These are phyloP conservation scores for Vigna mungo DNA, from an alignment of 306 rosid species.

Conservation along the genomic window DNA sequence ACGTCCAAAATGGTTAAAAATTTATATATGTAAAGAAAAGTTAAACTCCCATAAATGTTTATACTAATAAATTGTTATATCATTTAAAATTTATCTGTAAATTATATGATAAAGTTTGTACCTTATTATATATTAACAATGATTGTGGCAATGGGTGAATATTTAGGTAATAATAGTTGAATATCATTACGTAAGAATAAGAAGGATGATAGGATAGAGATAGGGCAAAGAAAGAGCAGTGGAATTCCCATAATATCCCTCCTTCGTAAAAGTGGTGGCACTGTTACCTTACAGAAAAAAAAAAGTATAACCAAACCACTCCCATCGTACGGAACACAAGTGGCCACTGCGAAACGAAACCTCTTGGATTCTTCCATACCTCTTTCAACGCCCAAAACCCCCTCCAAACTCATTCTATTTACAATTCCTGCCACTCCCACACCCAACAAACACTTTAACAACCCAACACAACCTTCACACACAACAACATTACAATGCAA, in stretches of 20 bases:
- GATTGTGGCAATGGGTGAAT: too few species aligned
- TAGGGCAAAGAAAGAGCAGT: slow-evolving; percentile 1
- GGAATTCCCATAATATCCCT: slow-evolving; percentile 37
- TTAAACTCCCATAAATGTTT: too few species aligned
- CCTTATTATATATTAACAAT: too few species aligned
- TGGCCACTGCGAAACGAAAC: slow-evolving; percentile 11
- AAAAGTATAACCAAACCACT: slow-evolving; percentile 6
- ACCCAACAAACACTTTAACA: background rate
- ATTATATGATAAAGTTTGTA: too few species aligned
- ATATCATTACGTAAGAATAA: too few species aligned
- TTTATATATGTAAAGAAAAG: too few species aligned
- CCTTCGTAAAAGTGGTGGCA: slow-evolving; percentile 3
- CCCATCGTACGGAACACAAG: slow-evolving; percentile 34
- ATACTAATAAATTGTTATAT: too few species aligned
- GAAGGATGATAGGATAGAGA: background rate
- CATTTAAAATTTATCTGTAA: too few species aligned
- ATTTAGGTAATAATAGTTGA: too few species aligned
- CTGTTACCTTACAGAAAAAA: slow-evolving; percentile 28
- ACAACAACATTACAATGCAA: background rate
- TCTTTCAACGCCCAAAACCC: background rate
- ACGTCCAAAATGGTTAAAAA: too few species aligned
- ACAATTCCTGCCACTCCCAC: slow-evolving; percentile 23
- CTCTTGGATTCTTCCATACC: slow-evolving; percentile 43
- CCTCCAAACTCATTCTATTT: background rate
- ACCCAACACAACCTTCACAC: background rate